Percentiles rank a stretch among this genome's conserved stretches.
Evolutionary conservation across 2,329 filamentous ascomycete species (phyloP).

Genomic region (Gaeumannomyces tritici): DNA sequence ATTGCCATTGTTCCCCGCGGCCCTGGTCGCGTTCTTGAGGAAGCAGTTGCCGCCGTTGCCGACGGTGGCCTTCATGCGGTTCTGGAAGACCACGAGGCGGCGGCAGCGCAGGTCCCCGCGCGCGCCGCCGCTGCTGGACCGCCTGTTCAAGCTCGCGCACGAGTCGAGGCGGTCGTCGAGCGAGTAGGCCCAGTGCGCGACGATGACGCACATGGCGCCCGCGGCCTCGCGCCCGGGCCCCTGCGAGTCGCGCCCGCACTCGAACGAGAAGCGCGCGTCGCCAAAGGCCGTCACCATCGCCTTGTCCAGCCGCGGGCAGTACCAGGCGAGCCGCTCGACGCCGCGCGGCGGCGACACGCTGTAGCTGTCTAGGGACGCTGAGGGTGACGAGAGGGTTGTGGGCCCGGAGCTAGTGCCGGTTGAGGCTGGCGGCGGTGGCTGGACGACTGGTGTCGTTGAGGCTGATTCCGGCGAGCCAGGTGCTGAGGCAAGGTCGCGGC

Average conservation of each 20-base stretch:
- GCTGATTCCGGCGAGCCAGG: too few relatives aligned
- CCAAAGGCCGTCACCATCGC: background rate
- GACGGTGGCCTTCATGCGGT: background rate
- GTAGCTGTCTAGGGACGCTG: background rate
- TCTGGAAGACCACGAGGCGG: background rate
- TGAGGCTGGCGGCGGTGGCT: too few relatives aligned
- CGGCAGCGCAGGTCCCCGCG: background rate
- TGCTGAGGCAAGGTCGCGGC: background rate
- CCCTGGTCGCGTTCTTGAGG: background rate
- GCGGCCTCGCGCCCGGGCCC: background rate
- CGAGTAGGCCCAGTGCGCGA: background rate
- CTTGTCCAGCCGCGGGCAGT: background rate
- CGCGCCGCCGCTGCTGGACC: background rate
- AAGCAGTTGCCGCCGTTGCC: slow-evolving; percentile 2
- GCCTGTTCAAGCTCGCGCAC: background rate
- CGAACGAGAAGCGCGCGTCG: background rate
- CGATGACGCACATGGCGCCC: background rate
- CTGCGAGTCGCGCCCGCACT: slow-evolving; percentile 1
- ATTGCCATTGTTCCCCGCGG: background rate
- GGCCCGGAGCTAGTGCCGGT: background rate
- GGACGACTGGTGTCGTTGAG: background rate
- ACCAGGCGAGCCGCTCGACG: background rate
- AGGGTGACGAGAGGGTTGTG: background rate
- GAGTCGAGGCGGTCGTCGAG: background rate
- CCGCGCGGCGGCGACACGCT: background rate